Conservation (phyloP, 139 green algal genomes). For the Yamagishiella unicocca region DNA sequence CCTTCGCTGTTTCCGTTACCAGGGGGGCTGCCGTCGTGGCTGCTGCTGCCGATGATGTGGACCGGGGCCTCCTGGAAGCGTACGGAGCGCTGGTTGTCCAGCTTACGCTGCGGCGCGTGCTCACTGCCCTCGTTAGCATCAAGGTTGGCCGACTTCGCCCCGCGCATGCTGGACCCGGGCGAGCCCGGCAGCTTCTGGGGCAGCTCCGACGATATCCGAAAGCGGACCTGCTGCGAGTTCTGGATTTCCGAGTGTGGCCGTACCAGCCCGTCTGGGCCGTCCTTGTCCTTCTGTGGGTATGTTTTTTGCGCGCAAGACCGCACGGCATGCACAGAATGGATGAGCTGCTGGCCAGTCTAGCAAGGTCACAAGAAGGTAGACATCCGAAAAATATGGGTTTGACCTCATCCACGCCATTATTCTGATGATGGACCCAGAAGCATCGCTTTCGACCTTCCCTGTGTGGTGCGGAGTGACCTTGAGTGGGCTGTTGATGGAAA, state of each 20-base stretch:
- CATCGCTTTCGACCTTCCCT: too few species aligned
- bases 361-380: too few species aligned
- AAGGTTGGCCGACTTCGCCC: neutral
- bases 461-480: too few species aligned
- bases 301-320: too few species aligned
- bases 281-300: conserved; percentile 32
- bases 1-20: neutral
- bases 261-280: neutral
- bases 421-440: too few species aligned
- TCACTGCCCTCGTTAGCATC: neutral
- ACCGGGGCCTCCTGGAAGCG: conserved; percentile 44
- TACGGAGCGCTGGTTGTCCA: conserved; percentile 32
- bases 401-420: too few species aligned
- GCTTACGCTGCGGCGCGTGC: neutral
- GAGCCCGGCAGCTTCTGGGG: neutral
- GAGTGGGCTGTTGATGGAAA: too few species aligned
- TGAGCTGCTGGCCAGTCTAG: too few species aligned
- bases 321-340: too few species aligned
- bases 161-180: neutral
- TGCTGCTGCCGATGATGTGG: conserved; percentile 4
- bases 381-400: too few species aligned
- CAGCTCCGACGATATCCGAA: neutral
- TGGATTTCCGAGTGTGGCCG: conserved; percentile 27
- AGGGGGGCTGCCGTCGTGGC: neutral
- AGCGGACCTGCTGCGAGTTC: conserved; percentile 14